phyloP scores from a whole-genome alignment of 108 stramenopile genomes.

The Mediolabrus comicus region DNA sequence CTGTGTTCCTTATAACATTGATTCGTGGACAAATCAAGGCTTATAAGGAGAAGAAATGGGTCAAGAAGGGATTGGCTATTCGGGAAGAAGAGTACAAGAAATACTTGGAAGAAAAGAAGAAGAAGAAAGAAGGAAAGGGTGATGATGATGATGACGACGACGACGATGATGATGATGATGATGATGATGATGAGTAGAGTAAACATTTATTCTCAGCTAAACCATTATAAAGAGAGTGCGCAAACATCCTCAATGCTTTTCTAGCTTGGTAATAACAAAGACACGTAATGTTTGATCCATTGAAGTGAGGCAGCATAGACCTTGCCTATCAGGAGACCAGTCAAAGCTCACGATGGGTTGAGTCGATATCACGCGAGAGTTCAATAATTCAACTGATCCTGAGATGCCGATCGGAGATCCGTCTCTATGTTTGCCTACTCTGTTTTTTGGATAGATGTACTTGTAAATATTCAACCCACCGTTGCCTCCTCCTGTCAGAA shows the following conservation, averaged over 20 bases:
- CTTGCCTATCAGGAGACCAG: conserved; percentile 85
- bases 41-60: conserved; percentile 38
- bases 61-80: conserved; percentile 31
- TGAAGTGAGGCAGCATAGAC: conserved; percentile 68
- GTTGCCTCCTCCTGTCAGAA: conserved; percentile 87
- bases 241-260: conserved; percentile 17
- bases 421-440: conserved; percentile 63
- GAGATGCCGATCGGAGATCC: conserved; percentile 62
- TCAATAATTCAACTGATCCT: conserved; percentile 78
- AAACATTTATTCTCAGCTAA: not conserved
- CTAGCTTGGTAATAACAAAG: conserved; percentile 40
- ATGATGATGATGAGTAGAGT: not conserved
- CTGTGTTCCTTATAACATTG: conserved; percentile 40
- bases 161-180: conserved; percentile 37
- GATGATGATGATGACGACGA: conserved; percentile 34
- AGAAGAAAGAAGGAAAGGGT: conserved; percentile 17
- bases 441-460: conserved; percentile 72
- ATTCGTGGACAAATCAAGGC: conserved; percentile 41
- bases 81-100: conserved; percentile 32
- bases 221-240: not conserved
- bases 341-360: conserved; percentile 90
- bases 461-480: conserved; percentile 88
- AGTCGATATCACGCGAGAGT: conserved; percentile 78
- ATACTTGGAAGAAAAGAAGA: conserved; percentile 37
- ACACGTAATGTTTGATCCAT: conserved; percentile 81